Evolutionary conservation across 78 protist genomes (phyloP).

Genomic region (Dictyostelium brefeldianum): DNA sequence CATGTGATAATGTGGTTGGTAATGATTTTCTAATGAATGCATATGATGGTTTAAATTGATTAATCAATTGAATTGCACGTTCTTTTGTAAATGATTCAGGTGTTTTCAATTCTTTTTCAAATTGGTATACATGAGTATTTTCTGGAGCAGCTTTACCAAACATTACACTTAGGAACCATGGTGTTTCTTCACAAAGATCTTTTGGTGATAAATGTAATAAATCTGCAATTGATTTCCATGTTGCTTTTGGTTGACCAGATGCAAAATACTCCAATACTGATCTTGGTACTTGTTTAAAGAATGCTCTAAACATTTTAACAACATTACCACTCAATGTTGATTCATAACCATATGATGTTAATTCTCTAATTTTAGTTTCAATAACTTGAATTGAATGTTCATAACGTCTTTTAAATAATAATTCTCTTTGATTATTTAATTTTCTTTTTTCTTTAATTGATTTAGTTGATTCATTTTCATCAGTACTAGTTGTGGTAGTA

Average conservation of each 20-base stretch:
- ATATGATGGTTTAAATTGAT: constrained; percentile 44
- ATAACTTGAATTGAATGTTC: neutral
- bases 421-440: constrained; percentile 15
- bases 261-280: constrained; percentile 65
- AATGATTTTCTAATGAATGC: constrained; percentile 53
- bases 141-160: constrained; percentile 73
- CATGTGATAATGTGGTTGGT: neutral
- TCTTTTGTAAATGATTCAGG: constrained; percentile 6
- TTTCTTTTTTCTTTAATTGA: neutral
- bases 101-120: neutral
- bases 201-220: constrained; percentile 69
- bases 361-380: constrained; percentile 59
- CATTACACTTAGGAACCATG: constrained; percentile 80
- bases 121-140: constrained; percentile 24
- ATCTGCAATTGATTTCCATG: constrained; percentile 67
- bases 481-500: constrained; percentile 1
- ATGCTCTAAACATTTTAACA: constrained; percentile 21
- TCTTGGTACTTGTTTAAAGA: constrained; percentile 32
- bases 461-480: neutral
- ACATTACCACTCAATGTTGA: constrained; percentile 50
- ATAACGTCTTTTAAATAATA: constrained; percentile 13
- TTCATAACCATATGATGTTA: neutral
- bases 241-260: constrained; percentile 69
- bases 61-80: constrained; percentile 4
- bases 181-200: constrained; percentile 22